phyloP scores from a whole-genome alignment of 2,329 filamentous ascomycete species.

The Claviceps paspali region DNA sequence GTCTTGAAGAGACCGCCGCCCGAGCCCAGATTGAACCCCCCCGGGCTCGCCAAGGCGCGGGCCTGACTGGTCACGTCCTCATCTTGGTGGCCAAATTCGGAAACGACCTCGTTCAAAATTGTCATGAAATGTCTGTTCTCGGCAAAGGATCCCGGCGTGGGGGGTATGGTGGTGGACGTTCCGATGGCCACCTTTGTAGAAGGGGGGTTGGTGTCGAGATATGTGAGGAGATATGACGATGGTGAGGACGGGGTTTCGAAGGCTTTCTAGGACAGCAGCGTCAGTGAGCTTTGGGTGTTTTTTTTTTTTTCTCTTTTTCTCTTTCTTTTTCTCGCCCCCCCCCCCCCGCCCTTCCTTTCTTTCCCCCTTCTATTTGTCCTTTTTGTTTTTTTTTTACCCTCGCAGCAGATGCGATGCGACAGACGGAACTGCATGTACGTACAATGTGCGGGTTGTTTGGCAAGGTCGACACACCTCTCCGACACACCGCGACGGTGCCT shows the following conservation, averaged over 20 bases:
- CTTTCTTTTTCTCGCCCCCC: too few species aligned
- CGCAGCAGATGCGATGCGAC: neutral
- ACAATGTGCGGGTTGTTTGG: conserved; percentile 39
- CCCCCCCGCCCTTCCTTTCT: too few species aligned
- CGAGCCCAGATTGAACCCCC: conserved; percentile 35
- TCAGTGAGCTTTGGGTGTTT: conserved; percentile 1
- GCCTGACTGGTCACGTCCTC: conserved; percentile 40
- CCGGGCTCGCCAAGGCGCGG: conserved; percentile 42
- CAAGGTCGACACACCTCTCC: conserved; percentile 29
- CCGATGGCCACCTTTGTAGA: conserved; percentile 40
- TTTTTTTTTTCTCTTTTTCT: too few species aligned
- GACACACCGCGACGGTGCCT: conserved; percentile 8
- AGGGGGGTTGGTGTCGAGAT: conserved; percentile 43
- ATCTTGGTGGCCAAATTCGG: conserved; percentile 39
- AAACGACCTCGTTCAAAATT: conserved; percentile 42
- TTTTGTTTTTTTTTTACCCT: too few species aligned
- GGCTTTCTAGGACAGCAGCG: conserved; percentile 33
- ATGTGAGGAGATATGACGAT: conserved; percentile 38
- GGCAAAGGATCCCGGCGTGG: conserved; percentile 42
- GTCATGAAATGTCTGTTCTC: conserved; percentile 44
- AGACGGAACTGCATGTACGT: conserved; percentile 6
- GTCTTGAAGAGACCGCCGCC: conserved; percentile 35
- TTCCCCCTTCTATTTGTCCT: too few species aligned
- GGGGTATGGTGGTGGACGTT: conserved; percentile 40
- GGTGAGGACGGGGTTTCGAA: conserved; percentile 32